Evolutionary conservation across 2,329 filamentous ascomycete species (phyloP), one percentile per base, ranked within the genome.

Genomic region (Lecanicillium sp.): DNA sequence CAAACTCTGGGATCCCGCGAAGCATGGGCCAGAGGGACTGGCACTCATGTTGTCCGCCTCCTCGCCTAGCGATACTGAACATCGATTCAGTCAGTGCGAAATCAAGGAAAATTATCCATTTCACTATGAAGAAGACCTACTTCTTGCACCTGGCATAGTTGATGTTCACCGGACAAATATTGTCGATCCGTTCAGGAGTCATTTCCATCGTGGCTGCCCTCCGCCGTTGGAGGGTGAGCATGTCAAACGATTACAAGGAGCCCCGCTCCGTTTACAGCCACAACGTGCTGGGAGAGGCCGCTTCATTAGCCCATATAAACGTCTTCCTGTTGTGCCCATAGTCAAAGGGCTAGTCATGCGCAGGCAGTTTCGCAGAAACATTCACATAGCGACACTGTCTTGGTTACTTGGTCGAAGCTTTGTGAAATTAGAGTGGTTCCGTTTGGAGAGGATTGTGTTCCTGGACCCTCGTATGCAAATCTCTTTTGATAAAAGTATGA

Each of bases 321-420:
- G 14, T 39, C 35, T 44, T 42, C 41, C 44, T 28, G 38, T 37
- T 14, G 41, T 42, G 36, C 44, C 44, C 34, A 44, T 46, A 15
- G 27, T 46, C 16, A 44, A 44, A 40, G 44, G 44, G 29, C 33
- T 46, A 33, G 42, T 44, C 33, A 40, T 46, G 19, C 44, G 44
- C 42, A 37, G 35, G 38, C 42, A 44, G 39, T 38, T 42, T 40
- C 42, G 38, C 38, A 43, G 44, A 39, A 29, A 38, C 2, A 40
- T 46, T 30, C 35, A 40, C 36, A 14, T 40, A 37, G 9, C 19
- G 35, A 22, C 44, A 27, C 38, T 46, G 31, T 37, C 41, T 33
- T 40, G 36, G 33, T 39, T 46, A 29, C 38, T 46, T 27, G 17
- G 20, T 18, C 38, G 33, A 42, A 44, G 44, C 28, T 41, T 45